Conservation (phyloP, 2,329 filamentous ascomycete species). For the Fusarium nurragi region DNA sequence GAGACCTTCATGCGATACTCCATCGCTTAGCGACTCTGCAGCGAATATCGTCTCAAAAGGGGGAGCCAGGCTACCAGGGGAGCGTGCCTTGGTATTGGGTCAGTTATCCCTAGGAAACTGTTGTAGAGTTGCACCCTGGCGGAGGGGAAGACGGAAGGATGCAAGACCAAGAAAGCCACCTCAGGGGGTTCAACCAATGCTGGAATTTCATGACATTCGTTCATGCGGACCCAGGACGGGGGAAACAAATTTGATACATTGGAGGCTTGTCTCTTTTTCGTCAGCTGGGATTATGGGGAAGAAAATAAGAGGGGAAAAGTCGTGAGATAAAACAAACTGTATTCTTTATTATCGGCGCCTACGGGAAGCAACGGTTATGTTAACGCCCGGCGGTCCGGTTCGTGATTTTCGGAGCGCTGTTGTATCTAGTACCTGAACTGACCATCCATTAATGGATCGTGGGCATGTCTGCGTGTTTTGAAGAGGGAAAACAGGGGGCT, state of each 20-base stretch:
- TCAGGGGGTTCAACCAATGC: neutral
- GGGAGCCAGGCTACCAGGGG: neutral
- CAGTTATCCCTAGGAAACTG: neutral
- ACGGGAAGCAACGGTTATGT: neutral
- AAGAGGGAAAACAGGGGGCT: neutral
- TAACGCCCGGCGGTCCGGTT: constrained; percentile 4
- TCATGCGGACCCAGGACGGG: neutral
- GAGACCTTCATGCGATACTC: constrained; percentile 5
- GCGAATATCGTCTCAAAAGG: constrained; percentile 1
- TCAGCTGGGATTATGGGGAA: neutral
- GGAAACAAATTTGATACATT: neutral
- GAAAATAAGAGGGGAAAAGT: neutral
- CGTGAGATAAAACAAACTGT: neutral
- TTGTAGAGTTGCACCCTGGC: constrained; percentile 1
- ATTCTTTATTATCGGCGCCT: neutral
- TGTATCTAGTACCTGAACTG: neutral
- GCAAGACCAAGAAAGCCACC: neutral
- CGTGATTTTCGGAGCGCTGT: constrained; percentile 4
- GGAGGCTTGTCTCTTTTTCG: neutral
- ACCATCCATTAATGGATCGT: neutral
- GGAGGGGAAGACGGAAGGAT: neutral
- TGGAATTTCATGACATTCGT: neutral
- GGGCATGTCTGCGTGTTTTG: neutral
- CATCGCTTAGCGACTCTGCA: neutral
- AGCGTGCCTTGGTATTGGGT: constrained; percentile 8